Conservation (phyloP, 257 asterid species). For the Rubia yunnanensis region DNA sequence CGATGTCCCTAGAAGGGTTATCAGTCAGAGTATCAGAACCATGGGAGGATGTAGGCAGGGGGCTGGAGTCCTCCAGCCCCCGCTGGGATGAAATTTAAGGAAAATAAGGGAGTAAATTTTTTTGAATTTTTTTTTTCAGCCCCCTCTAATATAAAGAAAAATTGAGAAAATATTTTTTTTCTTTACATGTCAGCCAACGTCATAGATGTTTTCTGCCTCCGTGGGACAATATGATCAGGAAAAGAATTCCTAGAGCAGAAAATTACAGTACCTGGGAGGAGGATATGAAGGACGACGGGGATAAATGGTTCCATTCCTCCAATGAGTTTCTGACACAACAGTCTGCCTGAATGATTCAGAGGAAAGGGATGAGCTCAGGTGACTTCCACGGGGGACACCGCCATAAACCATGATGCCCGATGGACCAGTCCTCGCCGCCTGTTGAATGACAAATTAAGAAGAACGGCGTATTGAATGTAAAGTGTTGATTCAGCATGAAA, state of each 20-base stretch:
- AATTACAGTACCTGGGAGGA: conserved; percentile 32
- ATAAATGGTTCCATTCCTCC: conserved; percentile 12
- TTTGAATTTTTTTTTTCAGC: no score
- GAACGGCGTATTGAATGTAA: background rate
- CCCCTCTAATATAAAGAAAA: no score
- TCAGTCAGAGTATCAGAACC: background rate
- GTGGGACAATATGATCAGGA: conserved; percentile 17
- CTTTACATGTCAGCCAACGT: no score
- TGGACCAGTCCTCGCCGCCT: conserved; percentile 7
- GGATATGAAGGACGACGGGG: conserved; percentile 18
- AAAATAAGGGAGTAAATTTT: no score
- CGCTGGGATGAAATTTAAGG: no score
- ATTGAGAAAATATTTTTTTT: no score
- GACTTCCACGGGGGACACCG: no score
- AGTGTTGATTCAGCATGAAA: background rate
- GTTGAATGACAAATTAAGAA: background rate
- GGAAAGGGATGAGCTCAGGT: background rate
- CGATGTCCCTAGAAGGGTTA: background rate
- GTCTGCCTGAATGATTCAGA: no score
- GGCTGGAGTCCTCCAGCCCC: no score
- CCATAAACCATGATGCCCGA: no score
- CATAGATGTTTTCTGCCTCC: no score
- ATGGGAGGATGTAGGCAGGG: no score
- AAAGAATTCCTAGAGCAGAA: background rate
- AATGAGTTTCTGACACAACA: background rate